Conservation (phyloP, 768 basidiomycete species). For the Lentinus brumalis region DNA sequence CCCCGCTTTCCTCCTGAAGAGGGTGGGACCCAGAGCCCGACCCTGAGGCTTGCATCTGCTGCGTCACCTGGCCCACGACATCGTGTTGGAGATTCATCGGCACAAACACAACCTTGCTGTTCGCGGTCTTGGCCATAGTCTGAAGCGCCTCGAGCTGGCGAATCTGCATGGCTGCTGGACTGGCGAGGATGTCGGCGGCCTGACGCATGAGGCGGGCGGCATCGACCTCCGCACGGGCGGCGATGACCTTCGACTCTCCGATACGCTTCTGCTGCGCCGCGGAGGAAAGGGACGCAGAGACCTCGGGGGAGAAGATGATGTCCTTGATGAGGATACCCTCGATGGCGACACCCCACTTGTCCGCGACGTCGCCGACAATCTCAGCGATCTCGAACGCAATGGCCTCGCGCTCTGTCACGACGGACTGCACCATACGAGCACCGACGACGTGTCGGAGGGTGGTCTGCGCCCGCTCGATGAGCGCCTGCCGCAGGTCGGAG, state of each 20-base stretch:
- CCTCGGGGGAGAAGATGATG: constrained; percentile 89
- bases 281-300: constrained; percentile 88
- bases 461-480: constrained; percentile 86
- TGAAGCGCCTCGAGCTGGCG: constrained; percentile 95
- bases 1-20: constrained; percentile 38
- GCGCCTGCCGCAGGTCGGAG: constrained; percentile 82
- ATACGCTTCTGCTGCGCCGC: constrained; percentile 98
- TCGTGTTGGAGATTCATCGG: constrained; percentile 90
- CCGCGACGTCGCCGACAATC: constrained; percentile 89
- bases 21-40: constrained; percentile 4
- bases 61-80: constrained; percentile 50
- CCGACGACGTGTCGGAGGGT: constrained; percentile 98
- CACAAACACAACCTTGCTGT: constrained; percentile 91
- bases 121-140: constrained; percentile 89
- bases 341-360: constrained; percentile 97
- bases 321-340: constrained; percentile 96
- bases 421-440: constrained; percentile 90
- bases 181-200: constrained; percentile 92
- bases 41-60: constrained; percentile 27
- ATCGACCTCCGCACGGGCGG: constrained; percentile 94
- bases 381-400: constrained; percentile 97
- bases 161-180: constrained; percentile 97
- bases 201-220: constrained; percentile 94
- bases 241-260: constrained; percentile 96
- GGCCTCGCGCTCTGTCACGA: constrained; percentile 96